Evolutionary conservation across 75 land plant genomes (phyloP).

Genomic region (Pinus tabuliformis): DNA sequence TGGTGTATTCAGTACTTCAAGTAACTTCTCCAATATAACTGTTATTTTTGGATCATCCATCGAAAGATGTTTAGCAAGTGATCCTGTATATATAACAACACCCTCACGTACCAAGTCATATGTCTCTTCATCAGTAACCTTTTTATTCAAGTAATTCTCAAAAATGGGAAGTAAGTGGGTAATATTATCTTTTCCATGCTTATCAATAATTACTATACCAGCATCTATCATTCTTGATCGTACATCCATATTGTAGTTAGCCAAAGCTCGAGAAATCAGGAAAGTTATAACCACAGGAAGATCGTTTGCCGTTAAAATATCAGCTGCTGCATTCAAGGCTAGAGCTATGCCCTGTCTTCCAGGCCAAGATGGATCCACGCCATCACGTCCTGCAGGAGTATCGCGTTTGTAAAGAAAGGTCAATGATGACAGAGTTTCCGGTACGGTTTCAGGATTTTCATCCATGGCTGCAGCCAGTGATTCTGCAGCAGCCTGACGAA

Average conservation of each 20-base stretch:
- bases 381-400: slow-evolving; percentile 42
- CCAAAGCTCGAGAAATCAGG: slow-evolving; percentile 93
- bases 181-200: slow-evolving; percentile 92
- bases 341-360: slow-evolving; percentile 95
- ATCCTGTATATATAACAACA: slow-evolving; percentile 96
- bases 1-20: slow-evolving; percentile 96
- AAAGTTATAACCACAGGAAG: slow-evolving; percentile 94
- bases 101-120: slow-evolving; percentile 98
- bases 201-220: slow-evolving; percentile 87
- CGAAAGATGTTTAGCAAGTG: slow-evolving; percentile 87
- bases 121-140: slow-evolving; percentile 95
- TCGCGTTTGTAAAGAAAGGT: slow-evolving; percentile 77
- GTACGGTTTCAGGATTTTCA: slow-evolving; percentile 80
- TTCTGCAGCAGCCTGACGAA: slow-evolving; percentile 91
- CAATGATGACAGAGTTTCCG: slow-evolving; percentile 79
- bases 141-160: slow-evolving; percentile 95
- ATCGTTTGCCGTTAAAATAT: slow-evolving; percentile 81
- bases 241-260: slow-evolving; percentile 82
- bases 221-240: slow-evolving; percentile 96
- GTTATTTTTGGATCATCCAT: slow-evolving; percentile 91
- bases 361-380: slow-evolving; percentile 74
- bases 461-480: slow-evolving; percentile 91
- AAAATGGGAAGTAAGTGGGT: slow-evolving; percentile 81
- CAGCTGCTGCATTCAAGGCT: slow-evolving; percentile 87
- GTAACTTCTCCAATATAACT: slow-evolving; percentile 80